Conservation (phyloP, 768 basidiomycete species). For the Suillus occidentalis region DNA sequence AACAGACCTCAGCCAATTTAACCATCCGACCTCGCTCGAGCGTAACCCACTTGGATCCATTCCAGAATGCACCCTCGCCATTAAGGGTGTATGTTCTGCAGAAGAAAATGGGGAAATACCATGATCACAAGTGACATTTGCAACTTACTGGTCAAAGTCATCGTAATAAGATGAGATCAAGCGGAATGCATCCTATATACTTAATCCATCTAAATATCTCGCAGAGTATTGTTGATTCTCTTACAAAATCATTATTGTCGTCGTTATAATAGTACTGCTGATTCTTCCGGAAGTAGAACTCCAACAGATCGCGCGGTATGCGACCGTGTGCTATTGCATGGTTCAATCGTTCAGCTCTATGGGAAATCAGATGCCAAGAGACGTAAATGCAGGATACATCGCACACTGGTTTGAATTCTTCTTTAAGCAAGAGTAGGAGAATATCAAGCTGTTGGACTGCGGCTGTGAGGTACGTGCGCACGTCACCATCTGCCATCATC, state of each 20-base stretch:
- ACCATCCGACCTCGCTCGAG: not conserved
- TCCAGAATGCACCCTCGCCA: not conserved
- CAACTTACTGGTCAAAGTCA: constrained; percentile 3
- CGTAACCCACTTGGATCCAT: not conserved
- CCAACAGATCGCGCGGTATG: constrained; percentile 16
- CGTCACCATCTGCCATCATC: not conserved
- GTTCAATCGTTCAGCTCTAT: not conserved
- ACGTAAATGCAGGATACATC: not conserved
- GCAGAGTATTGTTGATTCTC: not conserved
- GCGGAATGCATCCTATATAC: not conserved
- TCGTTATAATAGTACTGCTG: constrained; percentile 6
- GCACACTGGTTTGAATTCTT: constrained; percentile 18
- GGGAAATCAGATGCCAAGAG: not conserved
- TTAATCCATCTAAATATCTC: not conserved
- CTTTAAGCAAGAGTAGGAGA: constrained; percentile 13
- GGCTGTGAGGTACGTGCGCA: not conserved
- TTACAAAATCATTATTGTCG: constrained; percentile 2
- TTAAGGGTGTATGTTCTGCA: constrained; percentile 2
- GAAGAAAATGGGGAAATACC: not conserved
- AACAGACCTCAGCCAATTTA: not conserved
- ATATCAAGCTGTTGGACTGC: constrained; percentile 13
- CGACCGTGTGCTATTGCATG: constrained; percentile 13
- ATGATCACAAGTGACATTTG: not conserved
- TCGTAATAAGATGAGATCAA: not conserved
- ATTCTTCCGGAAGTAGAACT: constrained; percentile 8